Evolutionary conservation across 176 grass and related monocot species (phyloP).

Genomic region (Juncus inflexus): DNA sequence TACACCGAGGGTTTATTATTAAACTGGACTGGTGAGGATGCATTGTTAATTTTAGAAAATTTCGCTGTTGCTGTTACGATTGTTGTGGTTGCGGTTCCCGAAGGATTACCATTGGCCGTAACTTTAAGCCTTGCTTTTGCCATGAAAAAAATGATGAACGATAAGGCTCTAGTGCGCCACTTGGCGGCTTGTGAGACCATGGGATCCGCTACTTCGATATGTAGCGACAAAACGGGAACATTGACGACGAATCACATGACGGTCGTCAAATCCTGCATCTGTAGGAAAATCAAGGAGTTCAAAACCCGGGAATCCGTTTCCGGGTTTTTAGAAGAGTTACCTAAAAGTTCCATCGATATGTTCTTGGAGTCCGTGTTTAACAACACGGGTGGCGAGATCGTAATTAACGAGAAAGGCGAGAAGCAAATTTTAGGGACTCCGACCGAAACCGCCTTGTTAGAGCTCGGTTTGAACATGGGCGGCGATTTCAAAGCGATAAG

Average conservation of each 20-base stretch:
- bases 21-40: slow-evolving; percentile 85
- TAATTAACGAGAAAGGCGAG: slow-evolving; percentile 55
- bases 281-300: slow-evolving; percentile 58
- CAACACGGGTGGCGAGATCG: slow-evolving; percentile 93
- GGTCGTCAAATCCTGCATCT: slow-evolving; percentile 87
- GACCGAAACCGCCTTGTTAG: slow-evolving; percentile 81
- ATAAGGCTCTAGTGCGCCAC: slow-evolving; percentile 84
- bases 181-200: slow-evolving; percentile 98
- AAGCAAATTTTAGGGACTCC: slow-evolving; percentile 79
- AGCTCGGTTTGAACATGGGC: slow-evolving; percentile 85
- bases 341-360: slow-evolving; percentile 47
- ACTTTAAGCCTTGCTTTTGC: slow-evolving; percentile 94
- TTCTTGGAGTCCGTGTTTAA: slow-evolving; percentile 91
- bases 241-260: slow-evolving; percentile 96
- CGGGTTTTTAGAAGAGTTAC: slow-evolving; percentile 61
- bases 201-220: slow-evolving; percentile 94
- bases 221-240: slow-evolving; percentile 96
- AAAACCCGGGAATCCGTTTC: slow-evolving; percentile 38
- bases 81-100: slow-evolving; percentile 95
- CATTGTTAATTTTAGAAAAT: slow-evolving; percentile 69
- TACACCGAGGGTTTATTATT: slow-evolving; percentile 36
- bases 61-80: slow-evolving; percentile 98
- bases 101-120: slow-evolving; percentile 93
- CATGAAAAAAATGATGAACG: slow-evolving; percentile 99
- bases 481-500: slow-evolving; percentile 73